These are phyloP conservation scores for Kuraishia floccosa DNA, from an alignment of 805 yeast genomes.

Conservation along the genomic window DNA sequence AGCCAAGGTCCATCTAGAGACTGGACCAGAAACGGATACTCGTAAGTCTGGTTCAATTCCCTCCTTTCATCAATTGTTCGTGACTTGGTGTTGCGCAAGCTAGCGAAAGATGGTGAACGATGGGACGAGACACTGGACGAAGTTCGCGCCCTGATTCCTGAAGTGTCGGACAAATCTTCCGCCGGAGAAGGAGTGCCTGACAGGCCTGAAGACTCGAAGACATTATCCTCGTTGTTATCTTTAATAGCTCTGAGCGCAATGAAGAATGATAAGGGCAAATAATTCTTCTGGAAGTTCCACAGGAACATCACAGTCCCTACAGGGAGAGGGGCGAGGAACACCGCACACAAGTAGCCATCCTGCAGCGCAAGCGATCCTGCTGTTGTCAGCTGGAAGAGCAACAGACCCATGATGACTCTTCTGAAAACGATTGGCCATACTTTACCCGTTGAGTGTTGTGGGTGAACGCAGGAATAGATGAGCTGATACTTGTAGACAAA, in stretches of 20 bases:
- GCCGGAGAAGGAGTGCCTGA: neutral
- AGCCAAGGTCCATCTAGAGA: constrained; percentile 82
- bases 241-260: constrained; percentile 81
- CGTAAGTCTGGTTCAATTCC: constrained; percentile 60
- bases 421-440: constrained; percentile 90
- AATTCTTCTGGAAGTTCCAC: constrained; percentile 75
- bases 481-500: constrained; percentile 87
- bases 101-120: neutral
- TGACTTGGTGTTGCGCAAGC: constrained; percentile 15
- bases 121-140: neutral
- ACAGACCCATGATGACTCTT: constrained; percentile 68
- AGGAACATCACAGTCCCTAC: constrained; percentile 49
- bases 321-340: constrained; percentile 68
- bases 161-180: neutral
- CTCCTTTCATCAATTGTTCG: constrained; percentile 69
- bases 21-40: constrained; percentile 62
- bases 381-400: constrained; percentile 84
- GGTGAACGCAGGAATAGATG: constrained; percentile 83
- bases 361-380: constrained; percentile 77
- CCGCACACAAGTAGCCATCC: constrained; percentile 66
- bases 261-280: constrained; percentile 70
- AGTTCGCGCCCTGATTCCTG: neutral
- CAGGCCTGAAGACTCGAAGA: constrained; percentile 3
- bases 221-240: constrained; percentile 22
- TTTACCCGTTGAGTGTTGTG: constrained; percentile 93